These are phyloP conservation scores for Rhizophagus clarus DNA, from an alignment of 192 early-diverging fungal species.

Conservation along the genomic window DNA sequence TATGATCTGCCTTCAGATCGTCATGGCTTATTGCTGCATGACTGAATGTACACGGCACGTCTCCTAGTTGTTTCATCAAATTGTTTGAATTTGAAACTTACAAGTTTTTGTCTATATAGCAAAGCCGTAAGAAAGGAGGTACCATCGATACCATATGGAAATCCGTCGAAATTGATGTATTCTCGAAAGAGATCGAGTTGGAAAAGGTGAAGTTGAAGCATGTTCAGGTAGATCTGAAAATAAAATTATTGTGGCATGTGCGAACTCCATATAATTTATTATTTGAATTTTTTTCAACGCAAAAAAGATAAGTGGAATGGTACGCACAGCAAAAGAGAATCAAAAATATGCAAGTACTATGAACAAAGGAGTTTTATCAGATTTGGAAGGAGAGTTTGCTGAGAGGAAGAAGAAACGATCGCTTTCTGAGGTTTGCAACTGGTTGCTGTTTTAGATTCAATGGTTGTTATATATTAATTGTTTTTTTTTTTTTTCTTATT, in stretches of 20 bases:
- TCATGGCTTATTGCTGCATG: conserved; percentile 19
- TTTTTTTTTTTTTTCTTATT: conserved; percentile 15
- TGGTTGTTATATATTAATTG: conserved; percentile 27
- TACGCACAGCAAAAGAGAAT: conserved; percentile 15
- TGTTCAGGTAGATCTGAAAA: conserved; percentile 26
- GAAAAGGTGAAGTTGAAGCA: neutral
- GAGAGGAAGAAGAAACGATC: conserved; percentile 2
- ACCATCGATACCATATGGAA: too few species aligned
- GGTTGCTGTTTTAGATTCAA: conserved; percentile 19
- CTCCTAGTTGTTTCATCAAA: conserved; percentile 20
- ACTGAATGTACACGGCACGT: conserved; percentile 22
- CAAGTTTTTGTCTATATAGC: too few species aligned
- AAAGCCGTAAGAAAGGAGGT: too few species aligned
- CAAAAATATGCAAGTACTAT: conserved; percentile 27
- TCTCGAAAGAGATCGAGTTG: too few species aligned
- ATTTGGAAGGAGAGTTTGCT: conserved; percentile 15
- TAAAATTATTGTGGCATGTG: conserved; percentile 24
- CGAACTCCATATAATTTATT: conserved; percentile 24
- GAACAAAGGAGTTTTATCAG: conserved; percentile 21
- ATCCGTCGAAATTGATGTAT: too few species aligned
- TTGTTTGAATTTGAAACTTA: conserved; percentile 18
- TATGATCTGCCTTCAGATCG: conserved; percentile 15
- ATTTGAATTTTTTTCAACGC: conserved; percentile 15
- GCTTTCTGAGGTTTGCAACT: conserved; percentile 23
- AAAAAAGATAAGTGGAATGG: conserved; percentile 26